Base-by-base conservation (phyloP, 768 basidiomycete species). In the Xerocomellus intermedius region DNA sequence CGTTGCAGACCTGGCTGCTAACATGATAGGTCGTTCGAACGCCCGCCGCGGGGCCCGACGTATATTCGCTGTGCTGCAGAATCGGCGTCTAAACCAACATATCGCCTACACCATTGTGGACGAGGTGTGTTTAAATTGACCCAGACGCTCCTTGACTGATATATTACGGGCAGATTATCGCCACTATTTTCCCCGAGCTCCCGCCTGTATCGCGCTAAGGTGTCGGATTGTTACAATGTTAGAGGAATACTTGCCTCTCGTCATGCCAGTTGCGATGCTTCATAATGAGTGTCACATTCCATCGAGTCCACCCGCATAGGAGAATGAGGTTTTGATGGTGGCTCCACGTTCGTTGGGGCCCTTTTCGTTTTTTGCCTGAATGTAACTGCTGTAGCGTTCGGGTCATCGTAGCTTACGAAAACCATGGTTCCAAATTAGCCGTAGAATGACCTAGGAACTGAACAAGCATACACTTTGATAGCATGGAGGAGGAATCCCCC, bases 1-100 rank as follows among this genome's bases (percentile, higher is more conserved):
- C 22, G 16, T 35, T 45, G 9, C 61, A 97, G 96, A 98, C 66
- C 73, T 98, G 49, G 94, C 92, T 32, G 93, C 96, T 8, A 98
- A 97, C 64, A 94, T 98, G 89, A 98, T 98, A 61, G 97, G 97
- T n/a, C 82, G 94, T 30, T 87, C 91, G 4, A 98, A 99, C 67
- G 94, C 96, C 17, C 84, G 94, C 13, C 81, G 94, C 41, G 97
- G 95, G 16, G 94, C 96, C 9, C 81, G 94, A 38, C 81, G 94
- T 46, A 90, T 97, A 56, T 98, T 98, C 69, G 87, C 94, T 5
- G 93, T 96, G 2, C 68, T 98, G 41, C 97, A 99, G 72, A 97
- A 98, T 67, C 82, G 86, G 44, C 83, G 96, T n/a, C 77, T 98
- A 32, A 97, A 96, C 70, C 93, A 96, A 66, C 94, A 97, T 67